These are phyloP conservation scores for Dalbergia cochinchinensis DNA, from an alignment of 306 rosid species.

Conservation along the genomic window DNA sequence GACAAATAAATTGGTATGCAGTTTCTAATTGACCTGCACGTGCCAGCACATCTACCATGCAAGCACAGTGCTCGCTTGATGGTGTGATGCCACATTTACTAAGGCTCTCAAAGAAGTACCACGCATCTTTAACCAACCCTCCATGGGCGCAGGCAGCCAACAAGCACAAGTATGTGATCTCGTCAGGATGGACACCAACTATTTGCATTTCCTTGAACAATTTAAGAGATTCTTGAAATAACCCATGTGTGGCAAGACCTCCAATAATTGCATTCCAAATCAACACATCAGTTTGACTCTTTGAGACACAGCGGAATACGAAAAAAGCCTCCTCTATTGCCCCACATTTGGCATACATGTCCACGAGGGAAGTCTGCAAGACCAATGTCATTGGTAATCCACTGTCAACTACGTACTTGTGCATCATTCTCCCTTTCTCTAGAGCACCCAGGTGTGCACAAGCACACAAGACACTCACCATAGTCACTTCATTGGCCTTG, in stretches of 20 bases:
- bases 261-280: slow-evolving; percentile 86
- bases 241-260: slow-evolving; percentile 82
- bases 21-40: slow-evolving; percentile 69
- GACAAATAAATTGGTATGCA: slow-evolving; percentile 70
- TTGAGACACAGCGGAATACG: slow-evolving; percentile 54
- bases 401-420: slow-evolving; percentile 57
- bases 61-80: slow-evolving; percentile 73
- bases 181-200: slow-evolving; percentile 67
- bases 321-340: slow-evolving; percentile 73
- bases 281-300: slow-evolving; percentile 66
- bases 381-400: slow-evolving; percentile 63
- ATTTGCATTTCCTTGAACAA: slow-evolving; percentile 67
- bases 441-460: slow-evolving; percentile 80
- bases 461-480: slow-evolving; percentile 83
- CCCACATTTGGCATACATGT: slow-evolving; percentile 92
- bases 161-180: slow-evolving; percentile 81
- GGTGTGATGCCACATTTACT: slow-evolving; percentile 60
- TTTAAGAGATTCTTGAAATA: slow-evolving; percentile 62
- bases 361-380: slow-evolving; percentile 78
- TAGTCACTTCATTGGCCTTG: slow-evolving; percentile 77
- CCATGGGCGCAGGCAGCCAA: slow-evolving; percentile 84
- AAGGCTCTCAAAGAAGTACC: slow-evolving; percentile 73
- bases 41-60: slow-evolving; percentile 82
- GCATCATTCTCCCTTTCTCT: slow-evolving; percentile 69
- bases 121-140: slow-evolving; percentile 75